Evolutionary conservation across 1,284 basidiomycete species (phyloP).

Genomic region (Sanghuangporus weigelae): DNA sequence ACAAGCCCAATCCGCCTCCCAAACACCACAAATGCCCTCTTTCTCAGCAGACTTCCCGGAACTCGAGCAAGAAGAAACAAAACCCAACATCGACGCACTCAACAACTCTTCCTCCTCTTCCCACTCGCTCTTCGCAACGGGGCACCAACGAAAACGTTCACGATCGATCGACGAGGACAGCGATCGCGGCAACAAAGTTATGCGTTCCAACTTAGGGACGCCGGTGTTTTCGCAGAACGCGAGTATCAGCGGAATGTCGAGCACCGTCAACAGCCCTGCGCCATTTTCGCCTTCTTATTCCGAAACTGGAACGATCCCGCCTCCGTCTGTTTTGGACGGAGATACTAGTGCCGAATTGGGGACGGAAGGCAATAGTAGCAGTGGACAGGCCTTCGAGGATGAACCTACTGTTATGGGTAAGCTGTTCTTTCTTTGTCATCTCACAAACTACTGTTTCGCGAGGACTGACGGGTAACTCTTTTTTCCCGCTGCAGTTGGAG

Average conservation of each 20-base stretch:
- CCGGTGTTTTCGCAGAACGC: slow-evolving; percentile 11
- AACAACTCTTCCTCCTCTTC: not conserved
- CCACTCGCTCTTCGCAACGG: slow-evolving; percentile 23
- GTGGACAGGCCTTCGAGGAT: slow-evolving; percentile 27
- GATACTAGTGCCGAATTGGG: slow-evolving; percentile 20
- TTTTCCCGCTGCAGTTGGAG: slow-evolving; percentile 47
- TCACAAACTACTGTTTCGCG: not conserved
- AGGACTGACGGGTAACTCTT: not conserved
- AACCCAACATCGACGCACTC: slow-evolving; percentile 38
- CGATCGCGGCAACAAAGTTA: slow-evolving; percentile 34
- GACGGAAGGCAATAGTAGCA: not conserved
- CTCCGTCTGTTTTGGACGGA: slow-evolving; percentile 4
- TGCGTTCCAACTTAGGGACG: slow-evolving; percentile 11
- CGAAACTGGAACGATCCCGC: not conserved
- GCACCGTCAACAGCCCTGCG: slow-evolving; percentile 11
- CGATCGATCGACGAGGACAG: slow-evolving; percentile 57
- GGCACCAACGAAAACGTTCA: slow-evolving; percentile 59
- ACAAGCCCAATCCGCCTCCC: slow-evolving; percentile 46
- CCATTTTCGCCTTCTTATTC: not conserved
- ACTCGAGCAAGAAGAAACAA: slow-evolving; percentile 54
- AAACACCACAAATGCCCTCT: slow-evolving; percentile 52
- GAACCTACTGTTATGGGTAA: slow-evolving; percentile 63
- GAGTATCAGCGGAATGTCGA: slow-evolving; percentile 3
- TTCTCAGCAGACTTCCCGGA: slow-evolving; percentile 32
- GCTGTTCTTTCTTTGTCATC: slow-evolving; percentile 22